Percentiles rank a stretch among this genome's conserved stretches.
Evolutionary conservation across 768 basidiomycete genomes (phyloP).

Genomic region (Grammothele lineata): DNA sequence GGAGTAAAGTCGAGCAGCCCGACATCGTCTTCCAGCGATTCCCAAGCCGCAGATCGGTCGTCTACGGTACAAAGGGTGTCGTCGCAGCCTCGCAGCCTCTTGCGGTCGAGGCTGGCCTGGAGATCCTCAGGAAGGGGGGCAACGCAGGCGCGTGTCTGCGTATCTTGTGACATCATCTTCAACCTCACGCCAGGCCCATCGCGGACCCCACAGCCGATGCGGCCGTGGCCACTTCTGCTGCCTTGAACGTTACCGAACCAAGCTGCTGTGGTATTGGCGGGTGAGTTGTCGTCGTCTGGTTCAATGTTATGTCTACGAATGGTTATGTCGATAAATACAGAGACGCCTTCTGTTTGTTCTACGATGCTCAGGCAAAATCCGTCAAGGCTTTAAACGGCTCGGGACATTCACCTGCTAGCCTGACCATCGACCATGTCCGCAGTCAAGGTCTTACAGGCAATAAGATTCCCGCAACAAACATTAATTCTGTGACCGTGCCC

Average conservation of each 20-base stretch:
- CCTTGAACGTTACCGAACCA: slow-evolving; percentile 88
- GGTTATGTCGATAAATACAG: too few relatives aligned
- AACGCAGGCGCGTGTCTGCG: slow-evolving; percentile 78
- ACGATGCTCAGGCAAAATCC: slow-evolving; percentile 73
- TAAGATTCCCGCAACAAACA: slow-evolving; percentile 71
- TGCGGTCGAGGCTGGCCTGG: slow-evolving; percentile 87
- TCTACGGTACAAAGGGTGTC: slow-evolving; percentile 54
- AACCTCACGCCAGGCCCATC: too few relatives aligned
- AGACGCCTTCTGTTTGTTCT: slow-evolving; percentile 92
- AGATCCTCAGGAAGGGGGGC: slow-evolving; percentile 88
- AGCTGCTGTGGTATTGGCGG: slow-evolving; percentile 91
- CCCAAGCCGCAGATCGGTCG: slow-evolving; percentile 78
- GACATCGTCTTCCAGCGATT: slow-evolving; percentile 66
- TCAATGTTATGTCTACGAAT: too few relatives aligned
- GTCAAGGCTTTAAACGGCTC: slow-evolving; percentile 93
- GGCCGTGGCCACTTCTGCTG: slow-evolving; percentile 90
- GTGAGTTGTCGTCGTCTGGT: too few relatives aligned
- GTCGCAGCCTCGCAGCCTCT: slow-evolving; percentile 89
- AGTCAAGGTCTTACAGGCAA: slow-evolving; percentile 62
- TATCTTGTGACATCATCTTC: too few relatives aligned
- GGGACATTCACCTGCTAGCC: slow-evolving; percentile 76
- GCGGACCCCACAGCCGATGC: slow-evolving; percentile 63
- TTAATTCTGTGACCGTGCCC: slow-evolving; percentile 91
- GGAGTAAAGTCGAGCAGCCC: slow-evolving; percentile 63
- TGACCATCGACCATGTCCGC: slow-evolving; percentile 71